Base-by-base conservation (phyloP, 495 filamentous ascomycete genomes). In the Neohortaea acidophila region DNA sequence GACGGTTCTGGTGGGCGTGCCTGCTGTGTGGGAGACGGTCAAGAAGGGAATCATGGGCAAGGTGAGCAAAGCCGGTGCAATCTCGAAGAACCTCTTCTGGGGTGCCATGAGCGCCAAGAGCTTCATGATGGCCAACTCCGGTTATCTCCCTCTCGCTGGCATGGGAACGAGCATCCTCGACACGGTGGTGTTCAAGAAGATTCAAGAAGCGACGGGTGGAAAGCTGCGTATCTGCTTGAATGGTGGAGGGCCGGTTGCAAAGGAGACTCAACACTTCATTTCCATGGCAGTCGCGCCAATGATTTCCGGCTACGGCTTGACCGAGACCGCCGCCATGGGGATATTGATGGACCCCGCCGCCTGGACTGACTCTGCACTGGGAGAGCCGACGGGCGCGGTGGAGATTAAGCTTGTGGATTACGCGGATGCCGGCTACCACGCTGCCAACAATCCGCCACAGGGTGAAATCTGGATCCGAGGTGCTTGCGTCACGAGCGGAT, bases 381-480 rank as follows among this genome's bases (percentile, higher is more conserved):
- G 89, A 39, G 73, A 82, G 41, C 69, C 91, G 43, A 77, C 86
- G n/a, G 74, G 72, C 24, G 79, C 66, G 20, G 63, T 92, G 43
- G 89, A 96, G 58, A 62, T 86, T 54, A 97, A 97, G 67, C 75
- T 97, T 14, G 85, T 97, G 42, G 89, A 97, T 62, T 96, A 84
- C 59, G 58, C 79, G 15, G 89, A 97, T 51, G 87, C 89, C 3
- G 89, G 89, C 13, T 97, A 97, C 62, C 75, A 71, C 45, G 66
- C 81, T 21, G 79, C 72, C 51, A 92, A 84, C 67, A 79, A 74
- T 43, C 86, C 86, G 18, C 80, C 85, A n/a, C 89, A 92, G 59
- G 85, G 85, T 47, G 85, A 94, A 61, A 79, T 94, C 58, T 89
- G 77, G 77, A 87, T 94, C 48, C 82, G 84, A 25, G 85, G 85